Conservation (phyloP, 2,329 filamentous ascomycete genomes). For the Allantophomopsis lycopodina region DNA sequence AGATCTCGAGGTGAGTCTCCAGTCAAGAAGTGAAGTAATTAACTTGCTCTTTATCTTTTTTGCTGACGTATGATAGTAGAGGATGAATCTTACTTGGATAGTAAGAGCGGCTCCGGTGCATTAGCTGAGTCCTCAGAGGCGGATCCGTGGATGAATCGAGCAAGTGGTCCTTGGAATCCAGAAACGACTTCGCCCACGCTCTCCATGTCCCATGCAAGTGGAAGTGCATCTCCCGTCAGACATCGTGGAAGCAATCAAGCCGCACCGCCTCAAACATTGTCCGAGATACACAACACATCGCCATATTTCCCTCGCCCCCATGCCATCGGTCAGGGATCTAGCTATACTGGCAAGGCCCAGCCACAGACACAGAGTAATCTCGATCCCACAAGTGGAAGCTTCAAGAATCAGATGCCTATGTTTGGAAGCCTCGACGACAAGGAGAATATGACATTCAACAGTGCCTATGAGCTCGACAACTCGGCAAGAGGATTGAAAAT, state of each 20-base stretch:
- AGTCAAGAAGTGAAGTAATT: slow-evolving; percentile 11
- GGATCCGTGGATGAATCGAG: slow-evolving; percentile 42
- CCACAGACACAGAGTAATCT: slow-evolving; percentile 22
- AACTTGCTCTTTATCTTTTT: not conserved
- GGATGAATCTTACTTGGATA: slow-evolving; percentile 28
- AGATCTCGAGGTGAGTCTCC: slow-evolving; percentile 29
- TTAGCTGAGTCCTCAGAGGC: slow-evolving; percentile 56
- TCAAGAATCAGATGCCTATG: slow-evolving; percentile 22
- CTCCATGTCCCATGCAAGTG: slow-evolving; percentile 26
- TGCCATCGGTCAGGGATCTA: slow-evolving; percentile 27
- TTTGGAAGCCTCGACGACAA: slow-evolving; percentile 15
- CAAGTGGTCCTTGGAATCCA: slow-evolving; percentile 43
- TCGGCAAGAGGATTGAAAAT: slow-evolving; percentile 7
- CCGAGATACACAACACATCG: slow-evolving; percentile 27
- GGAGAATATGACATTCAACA: slow-evolving; percentile 13
- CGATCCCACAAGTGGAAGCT: slow-evolving; percentile 29
- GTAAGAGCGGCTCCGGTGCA: slow-evolving; percentile 55
- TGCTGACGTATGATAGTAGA: slow-evolving; percentile 7
- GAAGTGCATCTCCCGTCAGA: slow-evolving; percentile 44
- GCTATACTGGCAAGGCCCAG: slow-evolving; percentile 21
- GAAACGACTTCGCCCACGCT: slow-evolving; percentile 29
- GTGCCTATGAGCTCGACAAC: slow-evolving; percentile 11
- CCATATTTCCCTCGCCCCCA: slow-evolving; percentile 31
- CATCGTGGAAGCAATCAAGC: slow-evolving; percentile 32
- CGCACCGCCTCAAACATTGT: slow-evolving; percentile 18